A percentile compares a stretch with the other conserved stretches of the same genome.
phyloP scores from a whole-genome alignment of 164 flowering plant species.

The Saururus chinensis region DNA sequence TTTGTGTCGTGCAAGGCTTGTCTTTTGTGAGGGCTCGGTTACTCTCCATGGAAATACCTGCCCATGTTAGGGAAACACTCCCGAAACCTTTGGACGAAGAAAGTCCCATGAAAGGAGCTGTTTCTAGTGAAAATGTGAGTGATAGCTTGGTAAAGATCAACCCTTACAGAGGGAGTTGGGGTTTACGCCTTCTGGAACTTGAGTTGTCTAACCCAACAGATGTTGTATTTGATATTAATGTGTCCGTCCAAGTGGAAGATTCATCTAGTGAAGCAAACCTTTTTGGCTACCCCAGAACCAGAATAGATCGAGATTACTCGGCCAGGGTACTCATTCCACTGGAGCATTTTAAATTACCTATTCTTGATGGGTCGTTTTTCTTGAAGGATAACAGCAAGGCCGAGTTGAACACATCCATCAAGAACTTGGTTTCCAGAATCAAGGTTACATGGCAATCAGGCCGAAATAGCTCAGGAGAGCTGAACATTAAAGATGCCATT shows the following conservation, averaged over 20 bases:
- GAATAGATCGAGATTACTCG: slow-evolving; percentile 89
- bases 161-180: slow-evolving; percentile 98
- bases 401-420: slow-evolving; percentile 78
- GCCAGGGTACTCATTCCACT: slow-evolving; percentile 91
- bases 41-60: slow-evolving; percentile 98
- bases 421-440: slow-evolving; percentile 77
- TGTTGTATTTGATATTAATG: slow-evolving; percentile 78
- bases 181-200: slow-evolving; percentile 90
- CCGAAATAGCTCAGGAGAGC: slow-evolving; percentile 82
- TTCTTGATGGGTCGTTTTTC: slow-evolving; percentile 80
- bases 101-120: slow-evolving; percentile 15
- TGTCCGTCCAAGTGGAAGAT: slow-evolving; percentile 67
- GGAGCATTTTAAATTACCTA: slow-evolving; percentile 89
- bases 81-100: slow-evolving; percentile 30
- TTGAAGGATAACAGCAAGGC: slow-evolving; percentile 62
- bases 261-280: slow-evolving; percentile 34
- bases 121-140: slow-evolving; percentile 22
- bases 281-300: slow-evolving; percentile 70
- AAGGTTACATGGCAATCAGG: slow-evolving; percentile 97
- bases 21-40: slow-evolving; percentile 89
- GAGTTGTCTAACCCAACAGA: slow-evolving; percentile 97
- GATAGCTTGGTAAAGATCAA: slow-evolving; percentile 78
- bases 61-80: slow-evolving; percentile 61
- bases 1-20: slow-evolving; percentile 88
- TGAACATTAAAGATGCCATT: slow-evolving; percentile 83